phyloP scores from a whole-genome alignment of 2,329 filamentous ascomycete genomes.

The Aspergillus tubingensis region DNA sequence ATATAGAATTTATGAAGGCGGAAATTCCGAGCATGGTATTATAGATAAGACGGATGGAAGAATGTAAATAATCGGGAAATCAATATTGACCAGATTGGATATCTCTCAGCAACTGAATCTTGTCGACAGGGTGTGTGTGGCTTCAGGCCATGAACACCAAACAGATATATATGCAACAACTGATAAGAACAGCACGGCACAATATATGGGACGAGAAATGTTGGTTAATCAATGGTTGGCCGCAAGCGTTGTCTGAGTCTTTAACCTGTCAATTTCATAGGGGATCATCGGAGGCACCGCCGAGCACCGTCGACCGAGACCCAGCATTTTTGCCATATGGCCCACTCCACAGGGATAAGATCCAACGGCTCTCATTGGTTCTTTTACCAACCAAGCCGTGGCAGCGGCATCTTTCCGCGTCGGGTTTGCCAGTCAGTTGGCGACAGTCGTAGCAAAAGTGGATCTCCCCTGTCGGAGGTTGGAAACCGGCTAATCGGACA shows the following conservation, averaged over 20 bases:
- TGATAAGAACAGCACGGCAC: neutral
- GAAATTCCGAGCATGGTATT: neutral
- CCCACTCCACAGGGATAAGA: neutral
- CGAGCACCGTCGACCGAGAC: conserved; percentile 5
- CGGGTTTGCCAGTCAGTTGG: neutral
- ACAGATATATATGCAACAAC: neutral
- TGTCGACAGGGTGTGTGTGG: neutral
- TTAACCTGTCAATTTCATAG: neutral
- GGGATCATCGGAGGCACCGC: conserved; percentile 16
- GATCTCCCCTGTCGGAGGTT: conserved; percentile 8
- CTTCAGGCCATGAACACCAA: neutral
- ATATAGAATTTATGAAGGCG: neutral
- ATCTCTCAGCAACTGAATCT: no score
- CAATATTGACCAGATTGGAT: neutral
- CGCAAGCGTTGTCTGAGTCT: conserved; percentile 2
- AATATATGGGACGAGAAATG: neutral
- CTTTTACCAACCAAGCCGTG: neutral
- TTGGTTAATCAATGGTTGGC: neutral
- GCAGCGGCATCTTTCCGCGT: conserved; percentile 1
- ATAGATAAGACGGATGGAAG: neutral
- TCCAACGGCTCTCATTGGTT: neutral
- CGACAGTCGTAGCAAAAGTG: neutral
- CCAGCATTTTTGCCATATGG: neutral
- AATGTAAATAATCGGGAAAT: neutral
- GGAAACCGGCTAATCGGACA: conserved; percentile 1